Base-by-base conservation (phyloP, 1,139 yeast species). In the Saccharomycopsis crataegensis region DNA sequence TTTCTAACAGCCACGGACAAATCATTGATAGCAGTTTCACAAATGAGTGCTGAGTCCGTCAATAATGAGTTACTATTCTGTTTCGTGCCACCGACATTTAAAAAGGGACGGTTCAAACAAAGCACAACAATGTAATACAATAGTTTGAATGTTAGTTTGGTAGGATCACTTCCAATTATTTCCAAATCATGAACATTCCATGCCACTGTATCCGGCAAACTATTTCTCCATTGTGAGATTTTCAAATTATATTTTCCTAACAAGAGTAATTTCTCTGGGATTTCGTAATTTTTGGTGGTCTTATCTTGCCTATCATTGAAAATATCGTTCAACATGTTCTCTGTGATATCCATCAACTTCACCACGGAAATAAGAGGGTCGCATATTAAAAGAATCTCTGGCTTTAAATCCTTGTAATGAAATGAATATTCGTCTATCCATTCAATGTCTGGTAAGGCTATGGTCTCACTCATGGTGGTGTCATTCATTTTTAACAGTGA, bases 391-490 rank as follows among this genome's bases (percentile, higher is more conserved):
- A 79, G 62, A 5, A 79, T 77, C 58, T 70, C 70, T 1, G 77
- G 77, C 34, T 79, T 73, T 60, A 76, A 33, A 33, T 32, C 36
- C 43, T 64, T 64, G 50, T 65, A 66, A 37, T 65, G 61, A 54
- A 69, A 70, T 31, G 68, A 71, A 57, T 79, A 80, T 22, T 79
- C 79, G 70, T 80, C 77, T 57, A 74, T 79, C 55, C 78, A 70
- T 63, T 80, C 85, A 34, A 40, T 40, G 14, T 41, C 28, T 0
- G 84, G 85, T 51, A 82, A 68, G 62, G 80, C 84, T 54, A 76
- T 78, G 4, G 84, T 76, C 60, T 80, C 85, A 0, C 82, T 80
- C 6, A 81, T 79, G 0, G 84, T 74, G 0, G 85, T 79, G 61
- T 82, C 84, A 43, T 78, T 73, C 51, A 78, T 70, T 59, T 80